Percentiles rank a stretch among this genome's conserved stretches.
phyloP scores from a whole-genome alignment of 73 alveolate species.

The Paramecium octaurelia region DNA sequence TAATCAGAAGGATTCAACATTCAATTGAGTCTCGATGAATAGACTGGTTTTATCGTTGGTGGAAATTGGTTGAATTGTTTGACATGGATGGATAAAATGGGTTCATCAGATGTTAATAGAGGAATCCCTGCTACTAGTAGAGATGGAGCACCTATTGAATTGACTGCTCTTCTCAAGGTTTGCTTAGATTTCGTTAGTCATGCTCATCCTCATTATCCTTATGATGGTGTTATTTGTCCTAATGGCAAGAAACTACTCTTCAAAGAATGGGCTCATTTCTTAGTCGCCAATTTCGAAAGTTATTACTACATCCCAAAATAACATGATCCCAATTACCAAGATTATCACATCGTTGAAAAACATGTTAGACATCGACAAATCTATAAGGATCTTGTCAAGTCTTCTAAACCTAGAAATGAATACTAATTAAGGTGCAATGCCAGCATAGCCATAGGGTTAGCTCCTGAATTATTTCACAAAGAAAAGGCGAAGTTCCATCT shows the following conservation, averaged over 20 bases:
- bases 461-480: conserved; percentile 89
- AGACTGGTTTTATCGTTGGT: conserved; percentile 93
- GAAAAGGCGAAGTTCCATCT: conserved; percentile 78
- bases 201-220: background rate
- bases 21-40: conserved; percentile 76
- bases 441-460: conserved; percentile 89
- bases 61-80: conserved; percentile 96
- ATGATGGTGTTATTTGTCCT: conserved; percentile 63
- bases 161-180: conserved; percentile 83
- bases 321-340: conserved; percentile 17
- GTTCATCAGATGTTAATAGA: conserved; percentile 89
- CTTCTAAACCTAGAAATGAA: conserved; percentile 79
- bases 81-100: conserved; percentile 99
- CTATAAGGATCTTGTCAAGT: conserved; percentile 73
- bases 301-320: conserved; percentile 78
- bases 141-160: conserved; percentile 98
- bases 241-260: conserved; percentile 69
- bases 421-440: conserved; percentile 92
- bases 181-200: conserved; percentile 73
- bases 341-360: conserved; percentile 39
- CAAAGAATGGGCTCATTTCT: conserved; percentile 77
- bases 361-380: conserved; percentile 40
- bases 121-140: conserved; percentile 97
- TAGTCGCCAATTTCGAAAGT: conserved; percentile 78
- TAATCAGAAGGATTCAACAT: conserved; percentile 95